Evolutionary conservation across 169 alveolate species (phyloP).

Genomic region (Plasmodium berghei): DNA sequence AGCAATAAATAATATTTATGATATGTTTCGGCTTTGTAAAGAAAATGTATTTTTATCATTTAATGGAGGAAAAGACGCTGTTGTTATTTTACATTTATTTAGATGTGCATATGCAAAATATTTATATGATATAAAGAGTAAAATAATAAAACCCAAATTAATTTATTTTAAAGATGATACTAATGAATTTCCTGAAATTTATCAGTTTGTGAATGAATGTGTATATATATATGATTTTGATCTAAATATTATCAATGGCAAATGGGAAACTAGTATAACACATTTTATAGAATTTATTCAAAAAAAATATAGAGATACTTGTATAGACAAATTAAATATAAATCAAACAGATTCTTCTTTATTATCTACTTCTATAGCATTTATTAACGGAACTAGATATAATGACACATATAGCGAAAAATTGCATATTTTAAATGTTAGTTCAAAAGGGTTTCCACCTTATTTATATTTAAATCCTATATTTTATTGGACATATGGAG

Average conservation of each 20-base stretch:
- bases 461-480: slow-evolving; percentile 80
- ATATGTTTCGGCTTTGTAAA: slow-evolving; percentile 73
- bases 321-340: slow-evolving; percentile 21
- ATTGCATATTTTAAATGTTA: slow-evolving; percentile 67
- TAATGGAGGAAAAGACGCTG: slow-evolving; percentile 88
- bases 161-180: slow-evolving; percentile 57
- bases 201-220: slow-evolving; percentile 69
- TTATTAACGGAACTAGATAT: slow-evolving; percentile 71
- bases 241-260: slow-evolving; percentile 56
- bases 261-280: slow-evolving; percentile 58
- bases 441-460: slow-evolving; percentile 69
- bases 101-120: slow-evolving; percentile 78
- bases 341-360: background rate
- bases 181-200: slow-evolving; percentile 71
- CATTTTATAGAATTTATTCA: slow-evolving; percentile 40
- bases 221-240: slow-evolving; percentile 64
- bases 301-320: slow-evolving; percentile 4
- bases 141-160: slow-evolving; percentile 59
- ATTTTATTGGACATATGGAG: slow-evolving; percentile 85
- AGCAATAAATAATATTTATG: slow-evolving; percentile 60
- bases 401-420: slow-evolving; percentile 51
- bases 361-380: slow-evolving; percentile 38
- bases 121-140: slow-evolving; percentile 23
- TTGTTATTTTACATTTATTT: slow-evolving; percentile 82
- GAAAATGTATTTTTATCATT: slow-evolving; percentile 83